These are phyloP conservation scores for Penicillium sp. DNA, from an alignment of 2,329 filamentous ascomycete species.

Conservation along the genomic window DNA sequence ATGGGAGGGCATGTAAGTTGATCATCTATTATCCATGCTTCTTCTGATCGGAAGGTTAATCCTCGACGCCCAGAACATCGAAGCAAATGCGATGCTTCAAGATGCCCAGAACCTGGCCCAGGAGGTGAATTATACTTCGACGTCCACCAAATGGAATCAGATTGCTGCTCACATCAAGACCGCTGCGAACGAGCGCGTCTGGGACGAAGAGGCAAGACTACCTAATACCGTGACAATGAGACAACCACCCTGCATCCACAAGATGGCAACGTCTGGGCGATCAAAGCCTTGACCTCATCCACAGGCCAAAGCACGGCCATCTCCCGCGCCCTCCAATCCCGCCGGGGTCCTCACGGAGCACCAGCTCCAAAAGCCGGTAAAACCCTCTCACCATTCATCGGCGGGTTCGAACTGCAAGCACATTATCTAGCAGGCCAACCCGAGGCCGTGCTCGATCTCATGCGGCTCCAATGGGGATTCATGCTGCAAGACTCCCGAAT, in stretches of 20 bases:
- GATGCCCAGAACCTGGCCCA: background rate
- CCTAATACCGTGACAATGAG: background rate
- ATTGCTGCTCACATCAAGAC: background rate
- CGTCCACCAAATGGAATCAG: background rate
- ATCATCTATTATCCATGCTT: background rate
- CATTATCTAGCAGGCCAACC: background rate
- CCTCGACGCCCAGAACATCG: background rate
- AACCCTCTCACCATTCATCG: background rate
- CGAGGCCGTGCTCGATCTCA: slow-evolving; percentile 40
- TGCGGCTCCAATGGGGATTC: slow-evolving; percentile 55
- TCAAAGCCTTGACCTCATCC: background rate
- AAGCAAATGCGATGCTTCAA: background rate
- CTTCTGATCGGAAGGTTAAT: too few relatives aligned
- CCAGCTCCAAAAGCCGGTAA: background rate
- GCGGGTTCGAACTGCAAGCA: background rate
- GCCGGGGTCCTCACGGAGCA: background rate
- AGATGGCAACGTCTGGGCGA: background rate
- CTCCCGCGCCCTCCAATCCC: background rate
- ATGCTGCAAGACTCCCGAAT: slow-evolving; percentile 58
- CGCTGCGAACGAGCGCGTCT: background rate
- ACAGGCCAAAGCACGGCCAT: background rate
- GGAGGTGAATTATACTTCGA: background rate
- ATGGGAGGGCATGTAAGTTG: background rate
- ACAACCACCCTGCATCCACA: background rate
- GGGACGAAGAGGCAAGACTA: background rate